Evolutionary conservation across 2,329 filamentous ascomycete species (phyloP).

Genomic region (Corynespora cassiicola): DNA sequence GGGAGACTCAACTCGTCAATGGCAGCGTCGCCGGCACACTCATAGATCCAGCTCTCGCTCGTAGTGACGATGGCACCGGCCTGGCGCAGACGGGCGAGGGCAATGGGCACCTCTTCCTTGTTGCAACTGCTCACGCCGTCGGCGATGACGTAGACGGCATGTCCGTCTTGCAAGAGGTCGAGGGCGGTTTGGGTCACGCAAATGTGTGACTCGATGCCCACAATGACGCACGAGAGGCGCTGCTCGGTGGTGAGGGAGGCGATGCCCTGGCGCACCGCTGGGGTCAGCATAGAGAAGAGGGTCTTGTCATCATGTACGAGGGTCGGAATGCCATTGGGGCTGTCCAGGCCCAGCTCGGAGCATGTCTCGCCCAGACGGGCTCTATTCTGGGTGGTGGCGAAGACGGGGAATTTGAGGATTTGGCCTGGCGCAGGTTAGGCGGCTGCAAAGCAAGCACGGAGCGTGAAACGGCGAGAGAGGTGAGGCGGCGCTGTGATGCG

Average conservation of each 20-base stretch:
- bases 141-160: conserved; percentile 84
- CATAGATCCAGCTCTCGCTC: conserved; percentile 89
- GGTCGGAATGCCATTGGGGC: conserved; percentile 58
- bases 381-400: conserved; percentile 85
- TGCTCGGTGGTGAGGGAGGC: conserved; percentile 38
- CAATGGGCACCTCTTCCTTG: conserved; percentile 78
- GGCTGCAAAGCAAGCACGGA: no score
- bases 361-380: conserved; percentile 82
- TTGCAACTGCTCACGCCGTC: conserved; percentile 93
- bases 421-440: no score
- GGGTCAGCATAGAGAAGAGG: conserved; percentile 85
- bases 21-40: conserved; percentile 82
- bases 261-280: conserved; percentile 63
- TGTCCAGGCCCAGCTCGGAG: conserved; percentile 67
- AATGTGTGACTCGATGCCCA: conserved; percentile 93
- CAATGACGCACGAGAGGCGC: conserved; percentile 67
- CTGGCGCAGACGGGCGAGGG: conserved; percentile 74
- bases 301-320: conserved; percentile 80
- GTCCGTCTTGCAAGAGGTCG: conserved; percentile 76
- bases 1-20: conserved; percentile 59
- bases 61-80: conserved; percentile 83
- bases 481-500: no score
- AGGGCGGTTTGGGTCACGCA: conserved; percentile 89
- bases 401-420: conserved; percentile 76
- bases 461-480: no score